Percentiles rank a stretch among this genome's conserved stretches.
Conservation (phyloP, 768 basidiomycete species). For the Lentinula guzmanii region DNA sequence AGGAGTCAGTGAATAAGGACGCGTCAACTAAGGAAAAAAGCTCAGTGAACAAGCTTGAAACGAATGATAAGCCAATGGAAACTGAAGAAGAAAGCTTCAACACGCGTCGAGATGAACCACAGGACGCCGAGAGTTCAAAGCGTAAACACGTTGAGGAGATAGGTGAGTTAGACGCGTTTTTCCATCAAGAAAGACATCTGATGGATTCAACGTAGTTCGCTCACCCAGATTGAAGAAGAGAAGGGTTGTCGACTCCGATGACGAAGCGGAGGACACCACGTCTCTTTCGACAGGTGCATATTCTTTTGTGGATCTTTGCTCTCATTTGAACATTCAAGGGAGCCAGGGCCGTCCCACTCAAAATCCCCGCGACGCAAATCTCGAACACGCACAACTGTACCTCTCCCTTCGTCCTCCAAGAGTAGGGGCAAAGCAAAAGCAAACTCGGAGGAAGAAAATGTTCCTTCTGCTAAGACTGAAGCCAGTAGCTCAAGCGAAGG, state of each 20-base stretch:
- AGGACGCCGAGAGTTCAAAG: constrained; percentile 28
- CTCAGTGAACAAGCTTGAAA: constrained; percentile 22
- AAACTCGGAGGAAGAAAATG: constrained; percentile 22
- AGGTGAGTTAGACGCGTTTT: not conserved
- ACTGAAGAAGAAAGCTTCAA: constrained; percentile 6
- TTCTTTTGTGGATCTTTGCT: not conserved
- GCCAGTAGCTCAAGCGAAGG: constrained; percentile 27
- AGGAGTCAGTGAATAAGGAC: constrained; percentile 29
- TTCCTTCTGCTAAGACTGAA: constrained; percentile 23
- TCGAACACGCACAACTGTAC: too few relatives aligned
- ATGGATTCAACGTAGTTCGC: constrained; percentile 14
- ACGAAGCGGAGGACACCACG: constrained; percentile 25
- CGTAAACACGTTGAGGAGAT: constrained; percentile 22
- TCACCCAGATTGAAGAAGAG: constrained; percentile 40
- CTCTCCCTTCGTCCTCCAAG: constrained; percentile 4
- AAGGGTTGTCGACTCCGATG: constrained; percentile 48
- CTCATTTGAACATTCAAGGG: not conserved
- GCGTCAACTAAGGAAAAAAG: constrained; percentile 10
- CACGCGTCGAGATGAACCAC: not conserved
- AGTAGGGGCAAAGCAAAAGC: constrained; percentile 20
- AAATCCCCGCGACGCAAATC: not conserved
- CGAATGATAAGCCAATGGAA: constrained; percentile 12
- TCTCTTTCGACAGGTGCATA: constrained; percentile 1
- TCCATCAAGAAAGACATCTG: not conserved
- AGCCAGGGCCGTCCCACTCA: not conserved